phyloP scores from a whole-genome alignment of 192 early-diverging fungal species.

The Coemansia javaensis region DNA sequence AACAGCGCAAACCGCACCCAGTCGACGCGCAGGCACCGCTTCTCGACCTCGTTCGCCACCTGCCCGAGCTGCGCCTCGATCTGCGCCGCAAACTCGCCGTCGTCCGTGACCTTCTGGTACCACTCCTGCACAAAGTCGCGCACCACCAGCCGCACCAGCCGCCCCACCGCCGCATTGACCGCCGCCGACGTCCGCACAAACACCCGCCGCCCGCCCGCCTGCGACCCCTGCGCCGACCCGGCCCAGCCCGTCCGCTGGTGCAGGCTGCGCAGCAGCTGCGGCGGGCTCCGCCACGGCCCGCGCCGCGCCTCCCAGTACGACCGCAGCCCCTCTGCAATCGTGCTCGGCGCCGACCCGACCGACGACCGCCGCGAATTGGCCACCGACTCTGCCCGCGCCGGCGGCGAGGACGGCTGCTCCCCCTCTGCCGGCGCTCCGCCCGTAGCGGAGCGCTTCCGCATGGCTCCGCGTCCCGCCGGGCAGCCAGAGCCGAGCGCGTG shows the following conservation, averaged over 20 bases:
- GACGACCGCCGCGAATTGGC: constrained; percentile 28
- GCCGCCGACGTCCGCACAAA: constrained; percentile 15
- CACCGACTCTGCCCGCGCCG: constrained; percentile 1
- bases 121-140: constrained; percentile 46
- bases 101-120: constrained; percentile 43
- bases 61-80: constrained; percentile 27
- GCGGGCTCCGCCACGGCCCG: constrained; percentile 8
- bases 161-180: constrained; percentile 25
- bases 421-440: too few relatives aligned
- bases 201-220: background rate
- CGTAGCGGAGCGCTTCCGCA: too few relatives aligned
- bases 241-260: too few relatives aligned
- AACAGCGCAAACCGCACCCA: constrained; percentile 43
- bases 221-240: constrained; percentile 5
- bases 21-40: constrained; percentile 26
- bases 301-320: constrained; percentile 44
- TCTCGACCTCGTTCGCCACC: constrained; percentile 33
- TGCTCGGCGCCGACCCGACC: constrained; percentile 35
- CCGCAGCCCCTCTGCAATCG: constrained; percentile 38
- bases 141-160: constrained; percentile 27
- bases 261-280: constrained; percentile 27
- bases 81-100: constrained; percentile 34
- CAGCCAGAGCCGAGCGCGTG: too few relatives aligned
- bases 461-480: too few relatives aligned
- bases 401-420: too few relatives aligned